Conservation (phyloP, 164 flowering plant species). For the Vitis vinifera region ASM3070453v1 NC_081808.1:24543001-24543500, state of each 20-base stretch:
- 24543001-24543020: neutral
- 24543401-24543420: neutral
- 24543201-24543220: neutral
- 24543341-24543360: constrained; percentile 56
- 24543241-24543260: constrained; percentile 59
- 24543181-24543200: neutral
- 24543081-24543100: no score
- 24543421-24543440: no score
- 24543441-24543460: no score
- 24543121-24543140: no score
- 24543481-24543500: constrained; percentile 40
- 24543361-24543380: constrained; percentile 49
- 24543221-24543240: constrained; percentile 31
- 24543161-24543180: no score
- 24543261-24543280: constrained; percentile 53
- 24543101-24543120: no score
- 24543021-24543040: neutral
- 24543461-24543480: constrained; percentile 32
- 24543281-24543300: constrained; percentile 55
- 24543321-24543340: constrained; percentile 50
- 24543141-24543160: neutral
- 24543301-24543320: constrained; percentile 40
- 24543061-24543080: no score
- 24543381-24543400: neutral
- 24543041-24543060: no score